These are phyloP conservation scores for Bassia scoparia DNA, from an alignment of 148 eudicot genomes.

Conservation along the genomic window DNA sequence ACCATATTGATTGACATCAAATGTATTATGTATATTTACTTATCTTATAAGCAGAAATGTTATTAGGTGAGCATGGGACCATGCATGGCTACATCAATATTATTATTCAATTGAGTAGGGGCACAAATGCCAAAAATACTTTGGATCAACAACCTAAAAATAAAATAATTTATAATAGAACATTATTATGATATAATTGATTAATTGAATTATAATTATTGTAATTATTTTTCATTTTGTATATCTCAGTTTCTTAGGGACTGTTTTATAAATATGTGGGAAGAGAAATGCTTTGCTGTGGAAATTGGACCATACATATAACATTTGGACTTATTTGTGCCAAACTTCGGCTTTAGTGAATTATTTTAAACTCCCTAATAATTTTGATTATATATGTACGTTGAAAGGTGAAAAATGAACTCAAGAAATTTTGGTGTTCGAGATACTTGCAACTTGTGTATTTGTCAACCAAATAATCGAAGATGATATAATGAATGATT, in stretches of 20 bases:
- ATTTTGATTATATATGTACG: too few species aligned
- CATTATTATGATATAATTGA: too few species aligned
- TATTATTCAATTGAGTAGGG: slow-evolving; percentile 3
- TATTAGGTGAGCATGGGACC: slow-evolving; percentile 1
- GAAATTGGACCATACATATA: slow-evolving; percentile 21
- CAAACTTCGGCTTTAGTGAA: not conserved
- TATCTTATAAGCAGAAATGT: not conserved
- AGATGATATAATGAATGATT: too few species aligned
- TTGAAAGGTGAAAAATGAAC: too few species aligned
- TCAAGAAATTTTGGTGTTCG: too few species aligned
- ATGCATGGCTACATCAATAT: not conserved
- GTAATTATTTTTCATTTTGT: not conserved
- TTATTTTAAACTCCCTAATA: slow-evolving; percentile 7
- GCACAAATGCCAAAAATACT: not conserved
- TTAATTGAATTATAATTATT: too few species aligned
- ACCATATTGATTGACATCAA: not conserved
- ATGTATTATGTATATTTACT: too few species aligned
- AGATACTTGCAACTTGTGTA: too few species aligned
- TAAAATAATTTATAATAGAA: too few species aligned
- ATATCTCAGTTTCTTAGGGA: slow-evolving; percentile 2
- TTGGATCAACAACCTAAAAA: slow-evolving; percentile 3
- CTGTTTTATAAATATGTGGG: slow-evolving; percentile 12
- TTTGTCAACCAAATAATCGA: too few species aligned
- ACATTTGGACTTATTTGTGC: slow-evolving; percentile 9
- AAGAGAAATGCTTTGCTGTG: slow-evolving; percentile 19